These are phyloP conservation scores for Ilex asprella DNA, from an alignment of 257 asterid species.

Conservation along the genomic window DNA sequence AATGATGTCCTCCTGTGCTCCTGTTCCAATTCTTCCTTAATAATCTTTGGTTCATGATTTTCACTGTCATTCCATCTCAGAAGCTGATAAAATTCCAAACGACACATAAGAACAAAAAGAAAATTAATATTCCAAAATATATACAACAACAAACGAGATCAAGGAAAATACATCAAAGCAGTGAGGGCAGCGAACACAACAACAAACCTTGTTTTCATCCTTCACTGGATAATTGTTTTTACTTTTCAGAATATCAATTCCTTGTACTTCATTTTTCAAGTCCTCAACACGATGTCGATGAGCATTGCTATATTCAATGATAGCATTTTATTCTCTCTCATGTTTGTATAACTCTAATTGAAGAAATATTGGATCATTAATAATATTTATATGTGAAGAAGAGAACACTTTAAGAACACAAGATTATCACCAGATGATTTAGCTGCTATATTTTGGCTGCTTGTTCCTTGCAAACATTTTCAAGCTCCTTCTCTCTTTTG, in stretches of 20 bases:
- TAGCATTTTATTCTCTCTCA: conserved; percentile 24
- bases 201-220: conserved; percentile 34
- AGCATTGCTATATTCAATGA: conserved; percentile 17
- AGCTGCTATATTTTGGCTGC: conserved; percentile 67
- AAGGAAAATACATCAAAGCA: background rate
- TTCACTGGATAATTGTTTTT: conserved; percentile 18
- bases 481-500: conserved; percentile 61
- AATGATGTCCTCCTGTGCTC: conserved; percentile 22
- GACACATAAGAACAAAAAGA: background rate
- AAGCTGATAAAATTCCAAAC: conserved; percentile 35
- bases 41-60: conserved; percentile 38
- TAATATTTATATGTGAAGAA: conserved; percentile 1
- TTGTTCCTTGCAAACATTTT: conserved; percentile 64
- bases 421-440: conserved; percentile 47
- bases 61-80: conserved; percentile 41
- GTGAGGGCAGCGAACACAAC: conserved; percentile 1
- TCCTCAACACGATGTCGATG: conserved; percentile 25
- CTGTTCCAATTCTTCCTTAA: conserved; percentile 27
- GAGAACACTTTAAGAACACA: no score
- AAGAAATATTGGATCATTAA: conserved; percentile 17
- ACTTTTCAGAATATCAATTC: conserved; percentile 33
- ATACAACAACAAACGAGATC: background rate
- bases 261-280: conserved; percentile 29
- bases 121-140: background rate
- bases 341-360: conserved; percentile 65